Evolutionary conservation across 768 basidiomycete genomes (phyloP).

Genomic region (Trametes punicea): DNA sequence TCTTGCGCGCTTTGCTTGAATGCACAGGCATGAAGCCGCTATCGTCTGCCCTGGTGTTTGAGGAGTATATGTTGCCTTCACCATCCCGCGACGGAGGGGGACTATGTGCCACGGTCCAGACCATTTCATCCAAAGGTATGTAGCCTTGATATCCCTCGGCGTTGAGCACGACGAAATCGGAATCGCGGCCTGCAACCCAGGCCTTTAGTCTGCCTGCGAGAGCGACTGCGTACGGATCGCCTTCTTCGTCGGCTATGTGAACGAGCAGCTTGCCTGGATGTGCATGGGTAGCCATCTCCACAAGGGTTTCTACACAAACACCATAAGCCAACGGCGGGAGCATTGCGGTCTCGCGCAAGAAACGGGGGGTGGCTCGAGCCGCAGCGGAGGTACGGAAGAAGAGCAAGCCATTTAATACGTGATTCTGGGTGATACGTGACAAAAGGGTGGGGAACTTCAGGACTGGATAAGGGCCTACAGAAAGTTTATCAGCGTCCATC

Average conservation of each 20-base stretch:
- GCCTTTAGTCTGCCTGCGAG: slow-evolving; percentile 70
- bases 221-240: slow-evolving; percentile 81
- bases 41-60: slow-evolving; percentile 32
- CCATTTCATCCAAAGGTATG: slow-evolving; percentile 71
- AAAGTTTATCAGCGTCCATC: background rate
- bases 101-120: slow-evolving; percentile 43
- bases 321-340: slow-evolving; percentile 65
- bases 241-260: slow-evolving; percentile 79
- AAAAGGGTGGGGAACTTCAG: slow-evolving; percentile 70
- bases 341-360: slow-evolving; percentile 70
- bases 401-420: slow-evolving; percentile 59
- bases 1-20: slow-evolving; percentile 51
- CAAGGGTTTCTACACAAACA: slow-evolving; percentile 56
- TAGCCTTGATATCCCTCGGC: slow-evolving; percentile 75
- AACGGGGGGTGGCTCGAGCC: slow-evolving; percentile 63
- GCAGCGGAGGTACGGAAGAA: slow-evolving; percentile 77
- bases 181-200: slow-evolving; percentile 77
- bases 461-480: slow-evolving; percentile 61
- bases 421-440: slow-evolving; percentile 53
- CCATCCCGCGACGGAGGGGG: slow-evolving; percentile 17
- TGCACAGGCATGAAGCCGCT: slow-evolving; percentile 59
- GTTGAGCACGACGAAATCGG: slow-evolving; percentile 79
- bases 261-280: slow-evolving; percentile 39
- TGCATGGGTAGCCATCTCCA: slow-evolving; percentile 23
- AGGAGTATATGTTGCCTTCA: slow-evolving; percentile 14